Base-by-base conservation (phyloP, 306 rosid genomes). In the Castanea crenata region DNA sequence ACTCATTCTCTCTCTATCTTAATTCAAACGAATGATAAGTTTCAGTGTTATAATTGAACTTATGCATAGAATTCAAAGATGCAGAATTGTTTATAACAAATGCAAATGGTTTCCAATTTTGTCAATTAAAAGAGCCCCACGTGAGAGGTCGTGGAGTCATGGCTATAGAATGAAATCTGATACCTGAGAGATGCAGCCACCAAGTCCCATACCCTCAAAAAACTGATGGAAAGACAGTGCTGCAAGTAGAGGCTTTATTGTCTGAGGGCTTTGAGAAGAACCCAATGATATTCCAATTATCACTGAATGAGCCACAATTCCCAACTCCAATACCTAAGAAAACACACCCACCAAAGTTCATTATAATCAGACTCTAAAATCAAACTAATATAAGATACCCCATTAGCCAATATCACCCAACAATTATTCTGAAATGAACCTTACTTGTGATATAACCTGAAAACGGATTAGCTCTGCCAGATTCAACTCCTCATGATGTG, bases 191-290 rank as follows among this genome's bases (percentile, higher is more conserved):
- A 93, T 91, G 84, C 98, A 91, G 25, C 98, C 97, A 68, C 98
- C 98, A 67, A 93, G 98, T 2, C 98, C 97, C 92, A 93, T 83
- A 7, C 98, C 98, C 25, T 93, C 98, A 82, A 93, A 91, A 73
- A 91, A 91, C 76, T 93, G 98, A 87, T 93, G 98, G 79, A 93
- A 93, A 74, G 98, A 90, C 63, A 93, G 32, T 6, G 98, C 98
- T 62, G 78, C 88, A 3, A 91, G 20, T 3, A 93, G 97, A 57
- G 92, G 81, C 82, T 90, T 93, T 71, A 93, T 76, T 54, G 90
- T 86, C 32, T 79, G 84, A 31, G 88, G 84, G 69, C 85, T 87
- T 14, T 73, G 74, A 1, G 94, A 78, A 46, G 91, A 82, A 3
- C 93, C 98, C 67, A 93, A 84, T 73, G 97, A 79, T 69, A 93